phyloP scores from a whole-genome alignment of 2,329 filamentous ascomycete genomes.

The Bipolaris cookei region DNA sequence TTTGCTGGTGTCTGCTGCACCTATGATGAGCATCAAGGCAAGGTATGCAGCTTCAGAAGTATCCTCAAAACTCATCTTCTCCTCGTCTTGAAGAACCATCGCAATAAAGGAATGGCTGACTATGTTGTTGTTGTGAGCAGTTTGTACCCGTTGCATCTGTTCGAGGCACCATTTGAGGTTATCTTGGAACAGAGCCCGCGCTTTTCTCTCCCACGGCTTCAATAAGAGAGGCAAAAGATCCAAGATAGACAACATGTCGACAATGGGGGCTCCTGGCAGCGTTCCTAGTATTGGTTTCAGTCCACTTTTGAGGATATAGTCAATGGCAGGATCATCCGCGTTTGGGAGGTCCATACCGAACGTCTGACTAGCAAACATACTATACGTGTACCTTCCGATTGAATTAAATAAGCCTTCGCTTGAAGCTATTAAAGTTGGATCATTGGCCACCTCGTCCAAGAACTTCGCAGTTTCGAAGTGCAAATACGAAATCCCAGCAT shows the following conservation, averaged over 20 bases:
- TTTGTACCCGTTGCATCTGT: constrained; percentile 8
- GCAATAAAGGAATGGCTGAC: neutral
- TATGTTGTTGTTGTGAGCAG: neutral
- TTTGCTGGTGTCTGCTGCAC: constrained; percentile 14
- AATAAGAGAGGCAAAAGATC: constrained; percentile 8
- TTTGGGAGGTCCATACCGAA: constrained; percentile 15
- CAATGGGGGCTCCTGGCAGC: neutral
- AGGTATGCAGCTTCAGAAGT: constrained; percentile 14
- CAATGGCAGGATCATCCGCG: constrained; percentile 9
- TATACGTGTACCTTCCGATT: constrained; percentile 16
- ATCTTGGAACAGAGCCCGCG: constrained; percentile 6
- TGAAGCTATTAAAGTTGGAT: constrained; percentile 2
- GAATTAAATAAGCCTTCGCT: constrained; percentile 5
- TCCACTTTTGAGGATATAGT: constrained; percentile 13
- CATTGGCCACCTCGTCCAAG: constrained; percentile 2
- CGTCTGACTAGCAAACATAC: constrained; percentile 13
- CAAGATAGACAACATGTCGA: neutral
- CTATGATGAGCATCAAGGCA: constrained; percentile 19
- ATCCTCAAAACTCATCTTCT: constrained; percentile 7
- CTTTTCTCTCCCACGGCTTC: constrained; percentile 15
- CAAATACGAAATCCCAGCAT: constrained; percentile 11
- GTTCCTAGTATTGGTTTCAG: neutral
- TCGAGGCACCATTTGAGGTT: constrained; percentile 11
- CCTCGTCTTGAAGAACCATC: constrained; percentile 9
- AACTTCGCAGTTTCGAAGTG: constrained; percentile 19